Evolutionary conservation across 495 filamentous ascomycete species (phyloP), one percentile per base, ranked within the genome.

Genomic region (Neurospora sp.): DNA sequence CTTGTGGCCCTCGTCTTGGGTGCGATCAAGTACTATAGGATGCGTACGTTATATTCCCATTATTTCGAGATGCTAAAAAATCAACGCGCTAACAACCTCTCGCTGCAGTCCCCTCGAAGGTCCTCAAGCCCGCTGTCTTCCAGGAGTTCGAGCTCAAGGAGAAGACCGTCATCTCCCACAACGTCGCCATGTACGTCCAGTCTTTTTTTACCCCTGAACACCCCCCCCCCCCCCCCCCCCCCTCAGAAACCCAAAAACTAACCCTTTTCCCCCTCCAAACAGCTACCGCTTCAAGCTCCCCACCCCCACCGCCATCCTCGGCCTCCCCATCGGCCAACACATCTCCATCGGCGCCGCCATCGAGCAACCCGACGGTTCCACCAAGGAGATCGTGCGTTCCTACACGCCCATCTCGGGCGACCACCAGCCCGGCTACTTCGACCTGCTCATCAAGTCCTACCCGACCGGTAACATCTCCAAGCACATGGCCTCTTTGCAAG

Each of bases 341-440:
- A 97, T 99, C 85, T 97, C 95, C 75, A 92, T 99, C 80, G 91
- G 91, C 77, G 95, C 95, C 42, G 89, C 83, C 70, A 90, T 96
- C 71, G 75, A 79, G 18, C 86, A 88, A 73, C 81, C 86, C 46
- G 88, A 91, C 73, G 92, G 92, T 74, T 85, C 88, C 76, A 87
- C 86, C 74, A 97, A 97, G 85, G 93, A 97, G 77, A 92, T 98
- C 74, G 90, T 97, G 14, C 94, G 96, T 80, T 96, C 93, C 31
- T 99, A 99, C 86, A 99, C 96, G 14, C 96, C 96, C 60, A 97
- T 98, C 82, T 94, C 92, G 72, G 94, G 92, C 75, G 95, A 98
- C 86, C 88, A 94, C 76, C 90, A 95, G 76, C 91, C 89, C n/a
- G 96, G 96, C 80, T 92, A 93, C 87, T 94, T 99, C 85, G 95